These are phyloP conservation scores for Paracamarosporium sp. DNA, from an alignment of 2,329 filamentous ascomycete genomes.

Conservation along the genomic window DNA sequence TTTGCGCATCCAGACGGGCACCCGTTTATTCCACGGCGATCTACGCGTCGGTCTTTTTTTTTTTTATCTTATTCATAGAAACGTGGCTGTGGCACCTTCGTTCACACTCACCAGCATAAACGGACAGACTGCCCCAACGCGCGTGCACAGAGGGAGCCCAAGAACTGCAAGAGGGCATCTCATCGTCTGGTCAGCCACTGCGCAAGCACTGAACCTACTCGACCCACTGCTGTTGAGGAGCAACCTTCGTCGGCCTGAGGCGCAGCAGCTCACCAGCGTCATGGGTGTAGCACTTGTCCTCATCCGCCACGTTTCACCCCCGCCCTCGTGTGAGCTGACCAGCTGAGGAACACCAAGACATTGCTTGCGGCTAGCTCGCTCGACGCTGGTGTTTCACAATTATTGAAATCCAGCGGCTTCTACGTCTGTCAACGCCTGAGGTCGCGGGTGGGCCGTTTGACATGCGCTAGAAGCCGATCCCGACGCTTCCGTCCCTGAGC, in stretches of 20 bases:
- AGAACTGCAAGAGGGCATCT: no score
- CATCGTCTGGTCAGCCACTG: no score
- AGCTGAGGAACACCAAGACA: background rate
- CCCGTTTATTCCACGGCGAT: background rate
- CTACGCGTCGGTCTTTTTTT: background rate
- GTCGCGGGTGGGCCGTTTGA: background rate
- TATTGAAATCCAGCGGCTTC: background rate
- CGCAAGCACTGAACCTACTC: no score
- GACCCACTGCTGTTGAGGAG: background rate
- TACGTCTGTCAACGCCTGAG: no score
- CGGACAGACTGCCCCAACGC: no score
- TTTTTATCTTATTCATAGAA: conserved; percentile 3
- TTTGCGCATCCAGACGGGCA: conserved; percentile 7
- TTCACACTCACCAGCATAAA: background rate
- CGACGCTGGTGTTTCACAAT: background rate
- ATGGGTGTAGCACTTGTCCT: background rate
- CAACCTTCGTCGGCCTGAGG: background rate
- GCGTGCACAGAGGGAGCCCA: no score
- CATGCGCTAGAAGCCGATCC: background rate
- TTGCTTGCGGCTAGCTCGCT: background rate
- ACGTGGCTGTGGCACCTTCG: background rate
- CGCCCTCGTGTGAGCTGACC: conserved; percentile 1
- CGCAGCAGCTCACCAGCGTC: background rate
- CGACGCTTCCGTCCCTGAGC: background rate
- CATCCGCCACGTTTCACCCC: conserved; percentile 7